Base-by-base conservation (phyloP, 2,329 filamentous ascomycete genomes). In the Pyrenochaeta sp. region DNA sequence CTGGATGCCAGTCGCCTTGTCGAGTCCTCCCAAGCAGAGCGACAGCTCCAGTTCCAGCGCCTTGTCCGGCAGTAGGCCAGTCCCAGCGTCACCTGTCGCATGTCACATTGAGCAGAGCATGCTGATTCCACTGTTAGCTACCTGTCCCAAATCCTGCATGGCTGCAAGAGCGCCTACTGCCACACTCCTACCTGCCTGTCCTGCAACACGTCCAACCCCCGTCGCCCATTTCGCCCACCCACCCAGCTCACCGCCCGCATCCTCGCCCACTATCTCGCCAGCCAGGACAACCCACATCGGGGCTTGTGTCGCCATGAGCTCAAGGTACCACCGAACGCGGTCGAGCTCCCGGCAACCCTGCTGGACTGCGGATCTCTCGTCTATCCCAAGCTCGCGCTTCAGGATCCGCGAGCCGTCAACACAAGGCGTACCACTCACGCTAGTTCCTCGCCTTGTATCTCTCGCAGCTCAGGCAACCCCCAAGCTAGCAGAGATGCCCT, bases 201-300 rank as follows among this genome's bases (percentile, higher is more conserved):
- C 56, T 92, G 86, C 72, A 87, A 90, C 49, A 89, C 85, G 74
- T 85, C 90, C 61, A 78, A 88, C 35, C 83, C 86, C 30, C 85
- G 86, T 59, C 84, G 84, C 0, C 91, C 91, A 2, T 84, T 92
- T 63, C 87, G 91, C 56, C 85, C 89, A 67, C 95, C 93, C 66
- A 96, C 89, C 51, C 84, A 89, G 18, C 86, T 92, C 40, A 96
- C 91, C 67, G 92, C 92, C 7, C 85, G 91, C 66, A 91, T 90
- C 1, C 77, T 97, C 29, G 92, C 92, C 11, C 85, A 91, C 50
- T 91, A 90, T 67, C 82, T 96, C 45, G 91, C 92, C 9, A 90
- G 89, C 66, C 87, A 92, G 68, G 90, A 93, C 64, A 86, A 95
- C 60, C 87, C 92, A 0, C 87, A 91, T 58, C 81, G 78, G 52